Evolutionary conservation across 441 rosid species (phyloP), one percentile per base, ranked within the genome.

Genomic region (Lepidium campestre): DNA sequence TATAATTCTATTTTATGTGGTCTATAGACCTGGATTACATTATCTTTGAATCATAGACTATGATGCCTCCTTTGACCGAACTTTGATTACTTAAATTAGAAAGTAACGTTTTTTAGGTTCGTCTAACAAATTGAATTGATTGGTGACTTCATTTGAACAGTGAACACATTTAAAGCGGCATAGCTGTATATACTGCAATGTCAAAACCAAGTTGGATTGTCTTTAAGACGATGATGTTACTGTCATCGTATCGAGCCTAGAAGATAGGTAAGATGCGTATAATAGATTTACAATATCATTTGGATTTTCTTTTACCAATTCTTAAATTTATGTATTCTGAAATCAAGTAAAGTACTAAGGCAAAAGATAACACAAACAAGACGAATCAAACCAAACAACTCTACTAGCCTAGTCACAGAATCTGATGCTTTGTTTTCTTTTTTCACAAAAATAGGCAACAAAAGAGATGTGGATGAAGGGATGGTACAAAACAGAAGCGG

Each of bases 11-110:
- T 34, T 7, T 29, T 42, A 18, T 31, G 36, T 66, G 63, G 62
- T 66, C 36, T 52, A 59, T 44, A 72, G 27, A 65, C 48, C n/a
- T 49, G 50, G 46, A 25, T 48, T 71, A 31, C 31, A 71, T 17
- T 57, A 57, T 57, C 34, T 27, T 59, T 44, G 55, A 32, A 58
- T 40, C 57, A 29, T 36, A 1, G 27, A 7, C 17, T 57, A 17
- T 46, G 27, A 58, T 39, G 25, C 52, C 4, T 70, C 50, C 63
- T 73, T 73, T 73, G 77, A 66, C 77, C 67, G 27, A 72, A 42
- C 76, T 72, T 58, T 50, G 29, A 66, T 65, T 72, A 65, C 67
- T 65, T 65, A 67, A 17, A 5, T 35, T 34, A 18, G 35, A 66
- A 66, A 72, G 67, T 60, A 59, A 72, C 62, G 42, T 65, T 64